Evolutionary conservation across 2,329 filamentous ascomycete genomes (phyloP).

Genomic region (Venturia nashicola): DNA sequence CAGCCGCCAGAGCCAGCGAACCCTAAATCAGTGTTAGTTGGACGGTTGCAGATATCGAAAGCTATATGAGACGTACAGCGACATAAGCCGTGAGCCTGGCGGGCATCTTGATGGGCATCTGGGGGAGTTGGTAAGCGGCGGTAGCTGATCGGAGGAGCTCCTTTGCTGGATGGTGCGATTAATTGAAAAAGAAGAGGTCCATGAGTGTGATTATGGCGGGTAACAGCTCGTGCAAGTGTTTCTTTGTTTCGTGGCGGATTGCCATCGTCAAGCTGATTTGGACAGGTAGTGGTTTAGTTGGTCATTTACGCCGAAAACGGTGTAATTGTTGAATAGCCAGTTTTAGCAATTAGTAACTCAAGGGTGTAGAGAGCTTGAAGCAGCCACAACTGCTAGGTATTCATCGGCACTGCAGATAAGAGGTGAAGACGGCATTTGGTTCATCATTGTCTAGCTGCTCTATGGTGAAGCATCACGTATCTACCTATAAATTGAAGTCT

Average conservation of each 20-base stretch:
- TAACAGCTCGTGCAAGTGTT: neutral
- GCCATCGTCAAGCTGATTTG: neutral
- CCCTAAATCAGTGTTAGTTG: slow-evolving; percentile 3
- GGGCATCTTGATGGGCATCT: neutral
- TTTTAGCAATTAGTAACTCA: neutral
- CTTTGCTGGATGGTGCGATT: neutral
- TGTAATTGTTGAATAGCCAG: neutral
- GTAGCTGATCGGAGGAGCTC: neutral
- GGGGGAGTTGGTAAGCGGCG: neutral
- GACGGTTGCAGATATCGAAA: neutral
- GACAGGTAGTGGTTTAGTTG: neutral
- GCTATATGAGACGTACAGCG: neutral
- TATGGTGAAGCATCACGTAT: no score
- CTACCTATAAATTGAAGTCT: no score
- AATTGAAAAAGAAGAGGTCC: neutral
- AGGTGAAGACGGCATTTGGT: no score
- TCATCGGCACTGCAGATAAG: no score
- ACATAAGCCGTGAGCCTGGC: slow-evolving; percentile 8
- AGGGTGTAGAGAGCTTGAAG: no score
- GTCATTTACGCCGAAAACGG: neutral
- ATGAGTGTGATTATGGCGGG: neutral
- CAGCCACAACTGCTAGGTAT: no score
- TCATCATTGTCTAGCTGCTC: no score
- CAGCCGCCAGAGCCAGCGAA: slow-evolving; percentile 6
- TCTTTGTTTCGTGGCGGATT: neutral